Conservation (phyloP, 2,329 filamentous ascomycete species). For the Ophiostoma sp. region DNA sequence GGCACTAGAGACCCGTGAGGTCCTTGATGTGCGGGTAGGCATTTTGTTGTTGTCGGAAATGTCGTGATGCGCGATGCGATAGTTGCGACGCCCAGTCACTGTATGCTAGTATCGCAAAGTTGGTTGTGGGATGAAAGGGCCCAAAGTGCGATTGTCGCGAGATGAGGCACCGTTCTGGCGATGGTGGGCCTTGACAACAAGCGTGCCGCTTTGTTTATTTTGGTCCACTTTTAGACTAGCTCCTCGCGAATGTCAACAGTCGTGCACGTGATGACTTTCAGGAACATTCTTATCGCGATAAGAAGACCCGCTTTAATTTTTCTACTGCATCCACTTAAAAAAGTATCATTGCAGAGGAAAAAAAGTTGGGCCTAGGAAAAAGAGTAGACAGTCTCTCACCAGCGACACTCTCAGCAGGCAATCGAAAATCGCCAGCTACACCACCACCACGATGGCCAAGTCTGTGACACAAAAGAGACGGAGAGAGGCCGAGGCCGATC, state of each 20-base stretch:
- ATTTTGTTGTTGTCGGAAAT: slow-evolving; percentile 37
- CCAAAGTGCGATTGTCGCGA: neutral
- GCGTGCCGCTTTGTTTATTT: slow-evolving; percentile 28
- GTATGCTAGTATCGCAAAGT: neutral
- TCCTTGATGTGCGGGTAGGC: slow-evolving; percentile 53
- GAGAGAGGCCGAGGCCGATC: slow-evolving; percentile 39
- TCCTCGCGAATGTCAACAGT: neutral
- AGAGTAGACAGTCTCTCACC: neutral
- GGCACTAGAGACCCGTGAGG: slow-evolving; percentile 45
- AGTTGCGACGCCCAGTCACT: neutral
- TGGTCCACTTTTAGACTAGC: slow-evolving; percentile 29
- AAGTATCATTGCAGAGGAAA: slow-evolving; percentile 21
- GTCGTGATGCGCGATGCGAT: slow-evolving; percentile 18
- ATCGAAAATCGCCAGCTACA: neutral
- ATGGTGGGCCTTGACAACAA: slow-evolving; percentile 27
- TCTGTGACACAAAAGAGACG: slow-evolving; percentile 39
- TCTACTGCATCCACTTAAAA: slow-evolving; percentile 23
- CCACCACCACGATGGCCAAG: slow-evolving; percentile 33
- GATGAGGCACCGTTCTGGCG: slow-evolving; percentile 7
- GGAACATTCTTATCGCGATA: slow-evolving; percentile 24
- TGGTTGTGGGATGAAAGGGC: neutral
- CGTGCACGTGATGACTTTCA: slow-evolving; percentile 23
- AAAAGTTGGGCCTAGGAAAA: neutral
- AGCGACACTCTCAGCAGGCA: neutral
- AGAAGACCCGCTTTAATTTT: slow-evolving; percentile 23